phyloP scores from a whole-genome alignment of 2,329 filamentous ascomycete species.

The Pseudogymnoascus sp. region DNA sequence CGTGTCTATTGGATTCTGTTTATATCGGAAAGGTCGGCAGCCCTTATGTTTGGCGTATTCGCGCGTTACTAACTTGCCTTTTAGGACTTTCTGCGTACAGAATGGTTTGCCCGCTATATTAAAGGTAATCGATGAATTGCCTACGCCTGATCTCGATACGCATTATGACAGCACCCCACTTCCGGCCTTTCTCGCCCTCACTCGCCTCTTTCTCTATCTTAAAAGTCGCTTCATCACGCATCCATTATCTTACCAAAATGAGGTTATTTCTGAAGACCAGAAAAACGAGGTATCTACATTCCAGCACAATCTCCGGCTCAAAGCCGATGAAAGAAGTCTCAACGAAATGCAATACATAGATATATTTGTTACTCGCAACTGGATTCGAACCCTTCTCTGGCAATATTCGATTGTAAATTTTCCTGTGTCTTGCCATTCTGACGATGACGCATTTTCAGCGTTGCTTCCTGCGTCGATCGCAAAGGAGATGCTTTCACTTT shows the following conservation, averaged over 20 bases:
- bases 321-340: not conserved
- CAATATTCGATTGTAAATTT: not conserved
- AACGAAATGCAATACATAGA: not conserved
- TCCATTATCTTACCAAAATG: not conserved
- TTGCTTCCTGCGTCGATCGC: not conserved
- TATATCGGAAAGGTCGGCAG: not conserved
- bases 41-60: not conserved
- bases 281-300: not conserved
- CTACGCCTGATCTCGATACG: not conserved
- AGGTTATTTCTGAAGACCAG: not conserved
- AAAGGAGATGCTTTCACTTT: not conserved
- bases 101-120: not conserved
- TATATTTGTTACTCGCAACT: not conserved
- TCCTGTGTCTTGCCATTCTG: not conserved
- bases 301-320: not conserved
- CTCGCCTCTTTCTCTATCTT: not conserved
- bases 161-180: not conserved
- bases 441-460: not conserved
- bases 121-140: not conserved
- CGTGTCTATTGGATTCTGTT: not conserved
- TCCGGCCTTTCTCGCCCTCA: not conserved
- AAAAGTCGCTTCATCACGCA: not conserved
- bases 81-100: not conserved
- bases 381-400: not conserved
- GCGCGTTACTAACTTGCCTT: not conserved